phyloP scores from a whole-genome alignment of 768 basidiomycete species.

The Boletus reticulatus region DNA sequence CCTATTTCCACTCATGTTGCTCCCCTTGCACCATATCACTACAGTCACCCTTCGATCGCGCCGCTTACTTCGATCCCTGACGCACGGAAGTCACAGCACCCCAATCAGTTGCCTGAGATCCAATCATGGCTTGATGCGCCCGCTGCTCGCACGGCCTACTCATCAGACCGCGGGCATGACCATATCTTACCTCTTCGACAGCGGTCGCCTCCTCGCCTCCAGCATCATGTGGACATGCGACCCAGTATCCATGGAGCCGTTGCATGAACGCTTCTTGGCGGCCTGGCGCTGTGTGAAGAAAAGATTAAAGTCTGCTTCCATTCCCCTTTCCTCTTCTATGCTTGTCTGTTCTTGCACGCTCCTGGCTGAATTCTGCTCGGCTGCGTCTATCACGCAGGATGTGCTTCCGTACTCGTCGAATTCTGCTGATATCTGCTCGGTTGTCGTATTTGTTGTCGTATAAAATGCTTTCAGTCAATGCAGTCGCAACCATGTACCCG shows the following conservation, averaged over 20 bases:
- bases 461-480: conserved; percentile 15
- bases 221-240: conserved; percentile 35
- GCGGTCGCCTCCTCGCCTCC: conserved; percentile 32
- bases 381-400: conserved; percentile 1
- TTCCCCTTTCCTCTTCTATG: conserved; percentile 3
- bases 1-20: conserved; percentile 43
- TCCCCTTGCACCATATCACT: conserved; percentile 46
- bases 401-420: conserved; percentile 19
- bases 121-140: conserved; percentile 45
- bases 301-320: conserved; percentile 7
- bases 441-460: conserved; percentile 26
- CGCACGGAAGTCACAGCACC: conserved; percentile 31
- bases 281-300: conserved; percentile 20
- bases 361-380: conserved; percentile 18
- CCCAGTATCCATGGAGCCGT: conserved; percentile 29
- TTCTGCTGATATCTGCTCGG: conserved; percentile 16
- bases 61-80: conserved; percentile 41
- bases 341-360: conserved; percentile 22
- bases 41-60: conserved; percentile 52
- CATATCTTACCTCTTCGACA: conserved; percentile 30
- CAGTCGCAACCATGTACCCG: conserved; percentile 21
- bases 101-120: conserved; percentile 44
- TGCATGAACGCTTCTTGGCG: conserved; percentile 20
- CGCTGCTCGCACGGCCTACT: conserved; percentile 26
- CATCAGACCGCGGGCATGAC: conserved; percentile 33